Conservation (phyloP, 805 yeast genomes). For the Kodamaea lidongshanica region DNA sequence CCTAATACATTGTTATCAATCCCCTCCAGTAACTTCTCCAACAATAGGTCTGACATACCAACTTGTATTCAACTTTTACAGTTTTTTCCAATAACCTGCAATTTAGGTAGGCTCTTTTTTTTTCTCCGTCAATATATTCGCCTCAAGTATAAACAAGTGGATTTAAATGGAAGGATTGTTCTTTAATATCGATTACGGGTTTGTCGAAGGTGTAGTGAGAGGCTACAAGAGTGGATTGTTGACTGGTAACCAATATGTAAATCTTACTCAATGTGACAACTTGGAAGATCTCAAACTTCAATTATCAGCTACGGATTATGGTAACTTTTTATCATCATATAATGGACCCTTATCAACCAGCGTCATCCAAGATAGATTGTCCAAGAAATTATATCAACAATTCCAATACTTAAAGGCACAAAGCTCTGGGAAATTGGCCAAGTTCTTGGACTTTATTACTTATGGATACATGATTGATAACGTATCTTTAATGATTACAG, state of each 20-base stretch:
- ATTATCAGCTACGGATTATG: constrained; percentile 93
- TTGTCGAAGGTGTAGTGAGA: constrained; percentile 88
- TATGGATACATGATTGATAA: constrained; percentile 99
- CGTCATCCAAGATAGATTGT: constrained; percentile 74
- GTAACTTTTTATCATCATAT: constrained; percentile 77
- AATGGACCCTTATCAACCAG: constrained; percentile 81
- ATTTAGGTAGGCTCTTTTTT: no score
- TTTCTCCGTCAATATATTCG: no score
- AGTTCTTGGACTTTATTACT: constrained; percentile 86
- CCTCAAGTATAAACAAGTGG: background rate
- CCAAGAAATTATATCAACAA: constrained; percentile 69
- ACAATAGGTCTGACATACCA: constrained; percentile 30
- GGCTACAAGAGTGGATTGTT: constrained; percentile 86
- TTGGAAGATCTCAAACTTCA: constrained; percentile 92
- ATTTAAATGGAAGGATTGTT: constrained; percentile 92
- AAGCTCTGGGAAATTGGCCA: constrained; percentile 70
- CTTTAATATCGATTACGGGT: constrained; percentile 87
- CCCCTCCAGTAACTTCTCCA: constrained; percentile 25
- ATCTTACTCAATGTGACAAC: constrained; percentile 92
- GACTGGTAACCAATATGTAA: constrained; percentile 74
- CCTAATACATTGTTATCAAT: constrained; percentile 19
- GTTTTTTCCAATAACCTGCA: background rate
- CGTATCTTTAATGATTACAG: constrained; percentile 92
- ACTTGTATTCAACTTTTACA: constrained; percentile 1
- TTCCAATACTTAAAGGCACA: constrained; percentile 82